These are phyloP conservation scores for Suillus subaureus DNA, from an alignment of 768 basidiomycete genomes.

Conservation along the genomic window DNA sequence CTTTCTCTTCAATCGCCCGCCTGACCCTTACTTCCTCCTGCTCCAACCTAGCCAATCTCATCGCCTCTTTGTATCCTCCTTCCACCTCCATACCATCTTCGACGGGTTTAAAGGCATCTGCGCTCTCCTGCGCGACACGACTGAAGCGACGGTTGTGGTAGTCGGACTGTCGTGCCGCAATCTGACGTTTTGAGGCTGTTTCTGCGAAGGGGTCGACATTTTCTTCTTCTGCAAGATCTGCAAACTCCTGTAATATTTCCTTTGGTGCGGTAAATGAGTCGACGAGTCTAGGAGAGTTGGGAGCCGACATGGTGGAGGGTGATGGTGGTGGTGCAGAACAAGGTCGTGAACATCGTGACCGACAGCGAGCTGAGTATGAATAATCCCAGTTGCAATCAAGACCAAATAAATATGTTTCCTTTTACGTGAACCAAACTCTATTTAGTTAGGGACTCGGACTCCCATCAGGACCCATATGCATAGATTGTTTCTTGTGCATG, in stretches of 20 bases:
- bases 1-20: slow-evolving; percentile 87
- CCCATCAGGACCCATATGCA: neutral
- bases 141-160: slow-evolving; percentile 93
- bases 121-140: slow-evolving; percentile 79
- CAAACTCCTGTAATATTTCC: slow-evolving; percentile 93
- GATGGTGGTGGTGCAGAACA: slow-evolving; percentile 23
- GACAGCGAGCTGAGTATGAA: slow-evolving; percentile 32
- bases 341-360: slow-evolving; percentile 11
- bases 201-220: slow-evolving; percentile 90
- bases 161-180: slow-evolving; percentile 90
- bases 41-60: slow-evolving; percentile 88
- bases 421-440: slow-evolving; percentile 1
- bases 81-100: slow-evolving; percentile 73
- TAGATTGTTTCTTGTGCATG: neutral
- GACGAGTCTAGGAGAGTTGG: slow-evolving; percentile 70
- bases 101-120: slow-evolving; percentile 71
- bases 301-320: slow-evolving; percentile 48
- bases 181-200: slow-evolving; percentile 90
- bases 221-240: slow-evolving; percentile 91
- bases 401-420: slow-evolving; percentile 23
- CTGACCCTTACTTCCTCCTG: slow-evolving; percentile 88
- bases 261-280: slow-evolving; percentile 94
- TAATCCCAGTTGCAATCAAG: slow-evolving; percentile 26
- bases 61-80: slow-evolving; percentile 95
- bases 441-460: neutral